Evolutionary conservation across 2,329 filamentous ascomycete species (phyloP).

Genomic region (Balansia obtecta): DNA sequence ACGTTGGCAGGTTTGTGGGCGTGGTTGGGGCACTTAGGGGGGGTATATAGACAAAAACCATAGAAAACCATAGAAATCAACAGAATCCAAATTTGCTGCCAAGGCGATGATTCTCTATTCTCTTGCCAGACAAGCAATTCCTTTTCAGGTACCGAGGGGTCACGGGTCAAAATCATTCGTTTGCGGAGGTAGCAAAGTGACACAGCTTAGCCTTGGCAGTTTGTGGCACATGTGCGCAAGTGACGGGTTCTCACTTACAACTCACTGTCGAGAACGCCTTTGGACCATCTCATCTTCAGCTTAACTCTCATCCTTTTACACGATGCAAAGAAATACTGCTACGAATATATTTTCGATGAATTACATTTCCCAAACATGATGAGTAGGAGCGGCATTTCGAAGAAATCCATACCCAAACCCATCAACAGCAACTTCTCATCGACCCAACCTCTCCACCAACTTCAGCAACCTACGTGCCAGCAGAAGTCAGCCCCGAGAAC

Average conservation of each 20-base stretch:
- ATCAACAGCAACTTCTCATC: slow-evolving; percentile 18
- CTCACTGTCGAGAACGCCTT: not conserved
- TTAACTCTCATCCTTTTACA: too few relatives aligned
- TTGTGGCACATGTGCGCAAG: not conserved
- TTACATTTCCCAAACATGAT: not conserved
- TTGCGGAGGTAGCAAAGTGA: too few relatives aligned
- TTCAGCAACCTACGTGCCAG: not conserved
- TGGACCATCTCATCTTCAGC: not conserved
- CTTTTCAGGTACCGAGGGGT: too few relatives aligned
- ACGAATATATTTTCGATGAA: too few relatives aligned
- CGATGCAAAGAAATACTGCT: too few relatives aligned
- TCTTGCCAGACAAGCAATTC: not conserved
- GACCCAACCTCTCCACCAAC: slow-evolving; percentile 10
- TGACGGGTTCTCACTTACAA: not conserved
- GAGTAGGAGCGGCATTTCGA: slow-evolving; percentile 9
- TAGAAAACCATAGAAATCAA: slow-evolving; percentile 7
- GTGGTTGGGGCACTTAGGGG: not conserved
- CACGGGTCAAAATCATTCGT: too few relatives aligned
- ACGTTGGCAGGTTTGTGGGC: not conserved
- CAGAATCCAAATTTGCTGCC: not conserved
- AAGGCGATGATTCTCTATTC: not conserved
- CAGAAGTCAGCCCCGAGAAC: not conserved
- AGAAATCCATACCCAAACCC: slow-evolving; percentile 10
- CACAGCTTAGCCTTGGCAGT: not conserved
- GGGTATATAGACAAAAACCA: slow-evolving; percentile 7